Evolutionary conservation across 2,329 filamentous ascomycete genomes (phyloP), one percentile per base, ranked within the genome.

Genomic region (Diaporthe capsici): DNA sequence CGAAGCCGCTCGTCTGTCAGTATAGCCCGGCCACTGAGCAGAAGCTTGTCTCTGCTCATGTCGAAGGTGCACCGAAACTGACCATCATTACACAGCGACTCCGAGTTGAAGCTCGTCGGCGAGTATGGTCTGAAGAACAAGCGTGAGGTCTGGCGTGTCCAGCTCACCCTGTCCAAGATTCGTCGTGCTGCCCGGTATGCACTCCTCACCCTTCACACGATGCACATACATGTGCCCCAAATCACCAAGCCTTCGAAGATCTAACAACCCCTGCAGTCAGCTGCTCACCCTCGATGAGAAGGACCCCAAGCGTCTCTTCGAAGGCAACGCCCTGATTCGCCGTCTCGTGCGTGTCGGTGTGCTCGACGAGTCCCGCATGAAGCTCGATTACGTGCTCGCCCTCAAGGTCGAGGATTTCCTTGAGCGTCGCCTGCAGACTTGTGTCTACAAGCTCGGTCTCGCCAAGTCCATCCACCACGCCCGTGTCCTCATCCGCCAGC

Each of bases 401-500:
- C 94, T 99, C 78, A 98, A 98, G 92, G 94, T 97, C 84, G 97
- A 99, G 90, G 97, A 99, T 90, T 99, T 99, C 94, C 92, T 99
- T 90, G 97, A 99, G 94, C 96, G 97, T 85, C 96, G 97, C 89
- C 96, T 98, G 82, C 96, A 99, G 94, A 99, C 97, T 84, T 98
- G 96, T 85, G 97, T 99, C 88, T 98, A 98, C 94, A 98, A 99
- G 94, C 96, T 99, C 84, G 97, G 97, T 85, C 95, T 99, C 80
- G 97, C 97, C 90, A 99, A 99, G 95, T 98, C 96, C 79, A 98
- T 99, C 90, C 97, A 99, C 92, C 97, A 99, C 92, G 97, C 97
- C 83, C 96, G 97, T 95, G 97, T 99, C 86, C 93, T 99, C 84
- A 99, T 99, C 92, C 95, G 95, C 88, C 97, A 99, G 92, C 94